phyloP scores from a whole-genome alignment of 192 early-diverging fungal species.

The Entomortierella beljakovae region DNA sequence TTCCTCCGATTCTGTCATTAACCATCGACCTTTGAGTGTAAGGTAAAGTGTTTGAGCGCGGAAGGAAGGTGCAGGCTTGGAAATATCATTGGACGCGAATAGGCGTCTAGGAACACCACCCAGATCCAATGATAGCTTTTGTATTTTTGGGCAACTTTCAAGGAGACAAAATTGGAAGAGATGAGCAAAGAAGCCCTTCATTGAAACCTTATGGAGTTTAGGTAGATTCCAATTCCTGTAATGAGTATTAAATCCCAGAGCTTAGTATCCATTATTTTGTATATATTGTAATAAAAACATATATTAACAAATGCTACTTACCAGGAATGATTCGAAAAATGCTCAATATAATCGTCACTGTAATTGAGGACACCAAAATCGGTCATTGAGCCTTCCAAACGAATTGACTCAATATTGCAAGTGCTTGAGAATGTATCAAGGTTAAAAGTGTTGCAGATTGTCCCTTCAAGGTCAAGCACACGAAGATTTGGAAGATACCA shows the following conservation, averaged over 20 bases:
- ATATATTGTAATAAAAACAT: not conserved
- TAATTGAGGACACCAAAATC: slow-evolving; percentile 4
- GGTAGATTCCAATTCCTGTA: slow-evolving; percentile 31
- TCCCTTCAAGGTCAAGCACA: slow-evolving; percentile 11
- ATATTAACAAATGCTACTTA: slow-evolving; percentile 6
- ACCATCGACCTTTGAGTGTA: slow-evolving; percentile 25
- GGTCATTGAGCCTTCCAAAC: not conserved
- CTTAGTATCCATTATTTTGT: too few species aligned
- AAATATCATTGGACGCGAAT: slow-evolving; percentile 1
- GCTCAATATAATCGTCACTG: slow-evolving; percentile 1
- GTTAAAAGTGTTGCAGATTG: slow-evolving; percentile 19
- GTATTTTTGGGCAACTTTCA: slow-evolving; percentile 14
- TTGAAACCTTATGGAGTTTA: not conserved
- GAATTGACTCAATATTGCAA: slow-evolving; percentile 3
- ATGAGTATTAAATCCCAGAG: too few species aligned
- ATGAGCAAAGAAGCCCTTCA: slow-evolving; percentile 22
- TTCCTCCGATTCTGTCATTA: not conserved
- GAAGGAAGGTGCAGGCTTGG: not conserved
- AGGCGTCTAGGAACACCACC: not conserved
- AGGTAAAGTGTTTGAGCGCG: slow-evolving; percentile 1
- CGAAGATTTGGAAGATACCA: slow-evolving; percentile 24
- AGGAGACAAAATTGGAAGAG: slow-evolving; percentile 18
- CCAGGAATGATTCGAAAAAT: slow-evolving; percentile 14
- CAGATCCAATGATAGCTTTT: slow-evolving; percentile 5
- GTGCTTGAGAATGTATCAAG: slow-evolving; percentile 9